Evolutionary conservation across 306 rosid genomes (phyloP), one percentile per base, ranked within the genome.

Genomic region (Prosopis cineraria): DNA sequence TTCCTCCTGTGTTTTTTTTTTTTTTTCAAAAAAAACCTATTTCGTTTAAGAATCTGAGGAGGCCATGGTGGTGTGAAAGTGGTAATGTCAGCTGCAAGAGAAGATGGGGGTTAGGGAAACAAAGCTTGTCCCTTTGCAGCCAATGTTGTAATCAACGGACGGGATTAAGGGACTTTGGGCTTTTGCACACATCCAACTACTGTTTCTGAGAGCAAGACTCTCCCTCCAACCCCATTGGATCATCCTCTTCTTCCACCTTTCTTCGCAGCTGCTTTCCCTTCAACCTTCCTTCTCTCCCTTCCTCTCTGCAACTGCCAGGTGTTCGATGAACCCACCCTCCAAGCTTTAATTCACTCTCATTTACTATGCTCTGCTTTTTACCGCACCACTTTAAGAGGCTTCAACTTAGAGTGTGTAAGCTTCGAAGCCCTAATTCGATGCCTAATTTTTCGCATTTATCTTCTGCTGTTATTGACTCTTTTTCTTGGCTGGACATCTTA

Each of bases 131-230:
- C 33, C 68, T 78, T 69, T 66, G 71, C 58, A 31, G 60, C 79
- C 44, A 74, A 68, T 66, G 80, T 60, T 69, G 85, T 64, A 76
- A 83, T 75, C 86, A 75, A 74, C 89, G 89, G 63, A 88, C 79
- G 69, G 79, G 39, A 33, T 69, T 73, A 74, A 77, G 72, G 72
- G 30, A 31, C n/a, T 37, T 37, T 65, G 30, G 70, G 31, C 17
- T 65, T 65, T 65, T 36, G 45, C 45, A 16, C 13, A 40, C 48
- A n/a, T 37, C 82, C 70, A 53, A 68, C 70, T 27, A 33, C 82
- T 58, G 81, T 59, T 73, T 59, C 70, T 76, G 79, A 80, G 74
- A 22, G 82, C 45, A n/a, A 31, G 63, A 6, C 73, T 2, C 64
- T 43, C 48, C 0, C 64, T 50, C 27, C 5, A 40, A 41, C 65